A percentile compares a stretch with the other conserved stretches of the same genome.
Evolutionary conservation across 2,329 filamentous ascomycete genomes (phyloP).

Genomic region (Aspergillus ochraceus): DNA sequence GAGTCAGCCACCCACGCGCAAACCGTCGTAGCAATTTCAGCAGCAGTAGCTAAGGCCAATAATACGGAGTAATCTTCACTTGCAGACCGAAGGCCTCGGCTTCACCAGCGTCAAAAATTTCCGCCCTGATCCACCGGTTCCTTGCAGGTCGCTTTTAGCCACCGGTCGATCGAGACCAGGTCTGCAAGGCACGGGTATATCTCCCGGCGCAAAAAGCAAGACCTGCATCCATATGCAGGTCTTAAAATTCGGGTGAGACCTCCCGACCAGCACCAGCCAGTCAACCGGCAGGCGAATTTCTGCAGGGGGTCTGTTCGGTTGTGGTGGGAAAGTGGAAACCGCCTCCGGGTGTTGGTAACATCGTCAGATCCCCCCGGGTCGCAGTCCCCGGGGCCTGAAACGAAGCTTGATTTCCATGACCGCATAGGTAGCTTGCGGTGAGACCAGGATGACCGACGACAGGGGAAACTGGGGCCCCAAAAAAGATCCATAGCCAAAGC

Average conservation of each 20-base stretch:
- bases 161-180: not conserved
- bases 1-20: not conserved
- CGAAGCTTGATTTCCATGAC: not conserved
- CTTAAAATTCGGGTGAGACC: not conserved
- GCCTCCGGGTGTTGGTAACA: not conserved
- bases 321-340: not conserved
- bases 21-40: not conserved
- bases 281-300: not conserved
- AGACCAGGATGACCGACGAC: not conserved
- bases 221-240: not conserved
- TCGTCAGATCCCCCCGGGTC: not conserved
- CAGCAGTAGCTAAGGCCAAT: not conserved
- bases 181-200: not conserved
- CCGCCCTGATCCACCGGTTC: not conserved
- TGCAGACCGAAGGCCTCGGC: not conserved
- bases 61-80: not conserved
- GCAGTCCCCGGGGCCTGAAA: not conserved
- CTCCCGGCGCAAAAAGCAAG: not conserved
- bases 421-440: not conserved
- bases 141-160: not conserved
- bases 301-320: not conserved
- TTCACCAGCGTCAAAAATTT: not conserved
- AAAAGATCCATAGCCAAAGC: too few species aligned
- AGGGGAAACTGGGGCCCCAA: not conserved
- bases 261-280: not conserved